phyloP scores from a whole-genome alignment of 805 yeast genomes.

The Wickerhamiella kazuoi region DNA sequence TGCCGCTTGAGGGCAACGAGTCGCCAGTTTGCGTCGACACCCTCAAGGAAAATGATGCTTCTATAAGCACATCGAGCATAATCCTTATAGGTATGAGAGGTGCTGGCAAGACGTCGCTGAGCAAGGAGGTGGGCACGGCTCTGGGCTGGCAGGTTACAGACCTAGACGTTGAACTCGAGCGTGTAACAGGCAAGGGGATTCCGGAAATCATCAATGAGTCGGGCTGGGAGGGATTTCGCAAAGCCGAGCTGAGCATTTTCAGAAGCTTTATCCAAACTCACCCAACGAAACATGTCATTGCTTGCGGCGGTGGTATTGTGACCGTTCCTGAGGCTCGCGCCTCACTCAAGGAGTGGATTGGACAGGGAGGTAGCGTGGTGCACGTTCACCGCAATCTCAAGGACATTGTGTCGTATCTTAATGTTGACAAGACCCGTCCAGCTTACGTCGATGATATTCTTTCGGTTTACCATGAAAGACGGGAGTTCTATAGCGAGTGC shows the following conservation, averaged over 20 bases:
- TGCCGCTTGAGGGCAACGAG: slow-evolving; percentile 41
- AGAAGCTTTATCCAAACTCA: slow-evolving; percentile 28
- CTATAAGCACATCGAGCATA: slow-evolving; percentile 34
- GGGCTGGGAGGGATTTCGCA: slow-evolving; percentile 85
- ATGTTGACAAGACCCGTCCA: slow-evolving; percentile 71
- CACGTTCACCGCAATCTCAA: slow-evolving; percentile 80
- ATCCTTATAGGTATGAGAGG: slow-evolving; percentile 95
- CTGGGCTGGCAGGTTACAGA: slow-evolving; percentile 50
- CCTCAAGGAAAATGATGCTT: not conserved
- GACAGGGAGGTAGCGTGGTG: slow-evolving; percentile 58
- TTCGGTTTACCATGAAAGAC: slow-evolving; percentile 73
- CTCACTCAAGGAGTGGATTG: slow-evolving; percentile 35
- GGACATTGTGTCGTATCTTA: slow-evolving; percentile 58
- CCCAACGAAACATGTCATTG: slow-evolving; percentile 45
- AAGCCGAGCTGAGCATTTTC: slow-evolving; percentile 41
- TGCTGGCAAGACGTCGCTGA: slow-evolving; percentile 81
- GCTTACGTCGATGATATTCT: slow-evolving; percentile 64
- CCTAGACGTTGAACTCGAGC: slow-evolving; percentile 56
- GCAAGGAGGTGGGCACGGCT: slow-evolving; percentile 56
- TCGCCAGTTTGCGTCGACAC: too few relatives aligned
- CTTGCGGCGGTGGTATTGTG: slow-evolving; percentile 95
- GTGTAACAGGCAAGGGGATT: slow-evolving; percentile 25
- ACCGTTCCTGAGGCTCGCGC: slow-evolving; percentile 56
- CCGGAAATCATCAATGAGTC: slow-evolving; percentile 35
- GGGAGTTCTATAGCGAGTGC: slow-evolving; percentile 59